phyloP scores from a whole-genome alignment of 2,329 filamentous ascomycete species.

The Penicillium sclerotiorum region DNA sequence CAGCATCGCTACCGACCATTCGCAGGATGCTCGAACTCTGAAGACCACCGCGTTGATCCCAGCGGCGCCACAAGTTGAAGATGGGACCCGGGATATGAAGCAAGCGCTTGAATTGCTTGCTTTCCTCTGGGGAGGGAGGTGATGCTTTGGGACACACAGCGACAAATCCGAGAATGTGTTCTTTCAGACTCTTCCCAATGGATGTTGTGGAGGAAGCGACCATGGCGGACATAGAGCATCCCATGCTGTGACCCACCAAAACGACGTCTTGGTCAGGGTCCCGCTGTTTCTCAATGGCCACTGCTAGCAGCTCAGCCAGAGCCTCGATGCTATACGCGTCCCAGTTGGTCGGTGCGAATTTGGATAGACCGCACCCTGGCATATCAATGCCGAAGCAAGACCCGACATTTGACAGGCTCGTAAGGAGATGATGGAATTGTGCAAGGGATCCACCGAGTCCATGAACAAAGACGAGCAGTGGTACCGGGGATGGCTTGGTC shows the following conservation, averaged over 20 bases:
- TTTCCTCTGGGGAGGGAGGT: constrained; percentile 59
- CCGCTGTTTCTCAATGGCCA: constrained; percentile 72
- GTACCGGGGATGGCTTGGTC: constrained; percentile 70
- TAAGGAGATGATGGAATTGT: constrained; percentile 81
- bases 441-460: constrained; percentile 89
- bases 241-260: constrained; percentile 87
- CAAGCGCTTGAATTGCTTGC: constrained; percentile 57
- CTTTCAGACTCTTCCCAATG: constrained; percentile 56
- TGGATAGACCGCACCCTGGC: constrained; percentile 83
- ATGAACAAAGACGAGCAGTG: constrained; percentile 87
- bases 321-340: constrained; percentile 78
- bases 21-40: constrained; percentile 77
- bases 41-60: constrained; percentile 77
- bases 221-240: constrained; percentile 74
- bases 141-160: constrained; percentile 78
- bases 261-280: constrained; percentile 72
- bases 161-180: constrained; percentile 73
- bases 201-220: constrained; percentile 65
- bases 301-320: constrained; percentile 72
- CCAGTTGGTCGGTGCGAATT: constrained; percentile 71
- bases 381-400: constrained; percentile 87
- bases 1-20: constrained; percentile 59
- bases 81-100: constrained; percentile 67
- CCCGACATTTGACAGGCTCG: constrained; percentile 78
- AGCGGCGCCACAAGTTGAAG: constrained; percentile 75